Conservation (phyloP, 306 rosid species). For the Luffa acutangula region DNA sequence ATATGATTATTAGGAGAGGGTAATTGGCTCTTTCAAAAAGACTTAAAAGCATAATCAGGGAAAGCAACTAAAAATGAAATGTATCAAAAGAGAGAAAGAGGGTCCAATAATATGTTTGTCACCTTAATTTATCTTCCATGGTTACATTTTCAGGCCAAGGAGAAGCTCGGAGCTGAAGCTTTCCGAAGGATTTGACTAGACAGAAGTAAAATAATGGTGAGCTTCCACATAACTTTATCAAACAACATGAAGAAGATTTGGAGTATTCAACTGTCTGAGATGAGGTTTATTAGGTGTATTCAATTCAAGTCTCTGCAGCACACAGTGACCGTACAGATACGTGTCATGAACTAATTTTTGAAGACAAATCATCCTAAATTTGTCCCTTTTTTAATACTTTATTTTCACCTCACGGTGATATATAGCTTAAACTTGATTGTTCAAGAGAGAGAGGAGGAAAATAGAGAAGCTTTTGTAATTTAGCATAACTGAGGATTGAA, state of each 20-base stretch:
- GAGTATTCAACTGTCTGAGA: not conserved
- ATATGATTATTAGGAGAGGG: constrained; percentile 92
- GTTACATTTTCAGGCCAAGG: constrained; percentile 73
- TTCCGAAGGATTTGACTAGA: constrained; percentile 6
- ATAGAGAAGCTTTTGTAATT: not conserved
- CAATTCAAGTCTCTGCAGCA: not conserved
- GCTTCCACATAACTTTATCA: not conserved
- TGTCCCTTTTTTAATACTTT: not conserved
- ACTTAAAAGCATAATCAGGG: constrained; percentile 19
- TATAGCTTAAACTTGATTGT: not conserved
- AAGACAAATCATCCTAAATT: not conserved
- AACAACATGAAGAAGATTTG: not conserved
- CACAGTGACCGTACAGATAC: not conserved
- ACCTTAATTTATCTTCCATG: constrained; percentile 25
- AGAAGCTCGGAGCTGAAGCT: constrained; percentile 61
- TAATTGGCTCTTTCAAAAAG: constrained; percentile 53
- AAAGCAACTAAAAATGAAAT: constrained; percentile 6
- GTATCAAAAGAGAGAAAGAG: constrained; percentile 3
- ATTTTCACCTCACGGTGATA: not conserved
- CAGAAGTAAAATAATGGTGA: not conserved
- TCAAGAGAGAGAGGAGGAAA: not conserved
- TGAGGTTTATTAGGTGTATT: not conserved
- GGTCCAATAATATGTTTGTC: not conserved
- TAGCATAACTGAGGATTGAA: not conserved
- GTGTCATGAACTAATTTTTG: constrained; percentile 4